These are phyloP conservation scores for Colletotrichum musae DNA, from an alignment of 2,329 filamentous ascomycete species.

Conservation along the genomic window DNA sequence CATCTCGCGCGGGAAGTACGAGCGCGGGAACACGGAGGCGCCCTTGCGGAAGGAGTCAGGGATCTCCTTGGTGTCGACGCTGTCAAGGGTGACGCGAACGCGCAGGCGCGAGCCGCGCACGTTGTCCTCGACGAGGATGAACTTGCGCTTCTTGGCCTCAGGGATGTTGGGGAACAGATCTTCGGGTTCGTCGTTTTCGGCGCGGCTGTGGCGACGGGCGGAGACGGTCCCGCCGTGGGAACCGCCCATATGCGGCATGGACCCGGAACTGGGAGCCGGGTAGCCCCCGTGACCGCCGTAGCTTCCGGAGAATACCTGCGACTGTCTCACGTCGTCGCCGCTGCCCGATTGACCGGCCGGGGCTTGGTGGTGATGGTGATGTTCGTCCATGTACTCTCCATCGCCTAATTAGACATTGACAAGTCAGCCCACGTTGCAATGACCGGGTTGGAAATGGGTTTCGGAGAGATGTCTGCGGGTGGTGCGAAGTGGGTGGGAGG, in stretches of 20 bases:
- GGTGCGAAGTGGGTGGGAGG: slow-evolving; percentile 33
- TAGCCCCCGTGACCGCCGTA: slow-evolving; percentile 76
- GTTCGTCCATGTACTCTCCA: slow-evolving; percentile 73
- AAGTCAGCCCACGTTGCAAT: slow-evolving; percentile 43
- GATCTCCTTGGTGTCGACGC: slow-evolving; percentile 94
- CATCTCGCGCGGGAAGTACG: slow-evolving; percentile 95
- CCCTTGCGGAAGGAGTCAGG: slow-evolving; percentile 94
- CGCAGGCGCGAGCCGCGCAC: slow-evolving; percentile 85
- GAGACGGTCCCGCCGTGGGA: slow-evolving; percentile 53
- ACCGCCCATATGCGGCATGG: slow-evolving; percentile 74
- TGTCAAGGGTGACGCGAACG: slow-evolving; percentile 93
- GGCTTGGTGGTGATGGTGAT: slow-evolving; percentile 77
- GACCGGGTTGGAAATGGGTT: slow-evolving; percentile 31
- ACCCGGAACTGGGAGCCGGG: slow-evolving; percentile 66
- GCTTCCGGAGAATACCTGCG: slow-evolving; percentile 77
- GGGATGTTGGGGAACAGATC: slow-evolving; percentile 90
- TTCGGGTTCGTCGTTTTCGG: slow-evolving; percentile 72
- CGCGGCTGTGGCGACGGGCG: slow-evolving; percentile 53
- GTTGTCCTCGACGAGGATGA: slow-evolving; percentile 94
- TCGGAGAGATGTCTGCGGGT: slow-evolving; percentile 30
- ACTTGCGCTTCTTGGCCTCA: slow-evolving; percentile 93
- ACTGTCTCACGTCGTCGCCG: slow-evolving; percentile 77
- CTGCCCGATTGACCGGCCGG: slow-evolving; percentile 67
- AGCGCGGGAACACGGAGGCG: slow-evolving; percentile 91
- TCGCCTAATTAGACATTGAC: slow-evolving; percentile 62